Evolutionary conservation across 305 asterid genomes (phyloP).

Genomic region (Caryopteris hybrid): DNA sequence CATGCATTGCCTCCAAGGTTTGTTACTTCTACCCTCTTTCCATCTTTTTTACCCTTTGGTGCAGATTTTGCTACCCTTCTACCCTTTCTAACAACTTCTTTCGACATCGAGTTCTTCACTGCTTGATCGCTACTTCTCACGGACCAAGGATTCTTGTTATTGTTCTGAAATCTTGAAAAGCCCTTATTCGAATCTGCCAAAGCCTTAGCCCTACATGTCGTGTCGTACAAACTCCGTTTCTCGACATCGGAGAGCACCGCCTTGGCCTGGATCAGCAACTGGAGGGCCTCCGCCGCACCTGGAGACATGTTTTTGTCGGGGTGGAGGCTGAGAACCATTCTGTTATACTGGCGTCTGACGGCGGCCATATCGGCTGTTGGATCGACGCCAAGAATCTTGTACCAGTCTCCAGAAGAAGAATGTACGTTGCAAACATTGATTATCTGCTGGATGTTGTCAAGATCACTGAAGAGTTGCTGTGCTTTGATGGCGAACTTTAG

Average conservation of each 20-base stretch:
- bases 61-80: slow-evolving; percentile 6
- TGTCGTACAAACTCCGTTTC: slow-evolving; percentile 35
- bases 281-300: slow-evolving; percentile 64
- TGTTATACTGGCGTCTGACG: slow-evolving; percentile 39
- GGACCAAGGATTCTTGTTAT: not conserved
- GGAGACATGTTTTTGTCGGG: slow-evolving; percentile 55
- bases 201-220: slow-evolving; percentile 18
- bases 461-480: slow-evolving; percentile 38
- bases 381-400: slow-evolving; percentile 39
- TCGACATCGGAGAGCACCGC: slow-evolving; percentile 32
- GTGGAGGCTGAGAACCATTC: slow-evolving; percentile 50
- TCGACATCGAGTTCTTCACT: too few species aligned
- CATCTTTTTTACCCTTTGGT: not conserved
- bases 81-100: not conserved
- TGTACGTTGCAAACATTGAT: slow-evolving; percentile 58
- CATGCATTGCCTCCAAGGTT: not conserved
- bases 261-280: slow-evolving; percentile 44
- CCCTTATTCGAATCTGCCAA: not conserved
- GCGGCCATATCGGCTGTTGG: slow-evolving; percentile 41
- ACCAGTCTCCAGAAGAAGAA: slow-evolving; percentile 56
- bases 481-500: slow-evolving; percentile 40
- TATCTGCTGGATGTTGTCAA: slow-evolving; percentile 39
- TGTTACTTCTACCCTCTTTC: not conserved
- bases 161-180: not conserved
- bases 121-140: not conserved